Conservation (phyloP, 139 green algal genomes). For the Closterium sp. region DNA sequence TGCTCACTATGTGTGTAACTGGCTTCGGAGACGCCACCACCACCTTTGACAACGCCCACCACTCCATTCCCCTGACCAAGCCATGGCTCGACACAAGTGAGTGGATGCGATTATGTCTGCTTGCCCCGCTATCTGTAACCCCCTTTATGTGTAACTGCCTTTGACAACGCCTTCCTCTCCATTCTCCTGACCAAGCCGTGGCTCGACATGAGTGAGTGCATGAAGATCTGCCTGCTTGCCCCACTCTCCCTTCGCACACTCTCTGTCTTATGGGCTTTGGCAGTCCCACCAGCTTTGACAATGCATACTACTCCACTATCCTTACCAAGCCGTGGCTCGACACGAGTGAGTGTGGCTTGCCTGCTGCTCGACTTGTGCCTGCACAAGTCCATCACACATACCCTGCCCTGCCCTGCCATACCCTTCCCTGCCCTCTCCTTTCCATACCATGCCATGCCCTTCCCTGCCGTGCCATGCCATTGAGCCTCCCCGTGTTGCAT, state of each 20-base stretch:
- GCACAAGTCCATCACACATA: too few relatives aligned
- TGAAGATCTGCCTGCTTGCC: not conserved
- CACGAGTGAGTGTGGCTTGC: not conserved
- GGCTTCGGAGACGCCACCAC: constrained; percentile 81
- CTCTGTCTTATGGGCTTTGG: too few relatives aligned
- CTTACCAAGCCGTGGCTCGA: too few relatives aligned
- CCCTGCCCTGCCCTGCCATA: too few relatives aligned
- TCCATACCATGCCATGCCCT: too few relatives aligned
- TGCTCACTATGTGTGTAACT: constrained; percentile 81
- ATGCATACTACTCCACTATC: too few relatives aligned
- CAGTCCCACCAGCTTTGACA: too few relatives aligned
- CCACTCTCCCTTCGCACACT: not conserved
- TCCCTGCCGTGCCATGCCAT: too few relatives aligned
- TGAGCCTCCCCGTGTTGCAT: too few relatives aligned
- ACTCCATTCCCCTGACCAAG: constrained; percentile 48
- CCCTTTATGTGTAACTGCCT: constrained; percentile 83
- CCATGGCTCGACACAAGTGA: not conserved
- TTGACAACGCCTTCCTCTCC: constrained; percentile 91
- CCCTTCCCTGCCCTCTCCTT: too few relatives aligned
- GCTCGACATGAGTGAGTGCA: not conserved
- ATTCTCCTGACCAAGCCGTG: constrained; percentile 11
- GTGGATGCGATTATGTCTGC: not conserved
- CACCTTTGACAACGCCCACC: constrained; percentile 93
- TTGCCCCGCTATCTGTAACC: too few relatives aligned
- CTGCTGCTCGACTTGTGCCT: not conserved